phyloP scores from a whole-genome alignment of 768 basidiomycete species.

The Tephrocybe sp. region DNA sequence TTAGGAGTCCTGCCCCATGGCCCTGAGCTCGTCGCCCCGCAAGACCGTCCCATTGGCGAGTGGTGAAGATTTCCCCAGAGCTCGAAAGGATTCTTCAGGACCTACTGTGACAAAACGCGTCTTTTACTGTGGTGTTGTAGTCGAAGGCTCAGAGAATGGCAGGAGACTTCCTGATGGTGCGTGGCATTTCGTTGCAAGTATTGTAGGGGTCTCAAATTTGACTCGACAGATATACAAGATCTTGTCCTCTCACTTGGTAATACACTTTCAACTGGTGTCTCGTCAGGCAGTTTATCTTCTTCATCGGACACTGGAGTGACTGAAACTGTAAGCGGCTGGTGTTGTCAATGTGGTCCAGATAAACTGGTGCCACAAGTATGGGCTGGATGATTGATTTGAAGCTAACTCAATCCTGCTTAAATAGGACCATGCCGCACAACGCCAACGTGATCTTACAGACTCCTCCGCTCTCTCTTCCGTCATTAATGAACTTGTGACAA shows the following conservation, averaged over 20 bases:
- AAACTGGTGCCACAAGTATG: background rate
- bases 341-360: background rate
- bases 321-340: constrained; percentile 41
- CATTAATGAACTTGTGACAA: constrained; percentile 84
- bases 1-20: constrained; percentile 40
- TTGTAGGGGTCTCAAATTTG: constrained; percentile 11
- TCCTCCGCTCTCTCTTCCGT: constrained; percentile 68
- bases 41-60: constrained; percentile 73
- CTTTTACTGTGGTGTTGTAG: constrained; percentile 88
- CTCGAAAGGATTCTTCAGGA: constrained; percentile 40
- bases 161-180: constrained; percentile 67
- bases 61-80: constrained; percentile 62
- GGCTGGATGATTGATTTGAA: background rate
- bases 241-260: constrained; percentile 77
- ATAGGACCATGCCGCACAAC: constrained; percentile 41
- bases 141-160: constrained; percentile 79
- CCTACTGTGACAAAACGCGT: constrained; percentile 68
- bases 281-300: constrained; percentile 47
- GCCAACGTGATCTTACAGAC: constrained; percentile 65
- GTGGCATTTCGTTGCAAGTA: constrained; percentile 17
- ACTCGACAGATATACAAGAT: constrained; percentile 67
- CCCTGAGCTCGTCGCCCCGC: constrained; percentile 67
- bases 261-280: constrained; percentile 53
- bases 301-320: constrained; percentile 35
- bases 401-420: constrained; percentile 10